These are phyloP conservation scores for Colletotrichum sp. DNA, from an alignment of 2,329 filamentous ascomycete species.

Conservation along the genomic window DNA sequence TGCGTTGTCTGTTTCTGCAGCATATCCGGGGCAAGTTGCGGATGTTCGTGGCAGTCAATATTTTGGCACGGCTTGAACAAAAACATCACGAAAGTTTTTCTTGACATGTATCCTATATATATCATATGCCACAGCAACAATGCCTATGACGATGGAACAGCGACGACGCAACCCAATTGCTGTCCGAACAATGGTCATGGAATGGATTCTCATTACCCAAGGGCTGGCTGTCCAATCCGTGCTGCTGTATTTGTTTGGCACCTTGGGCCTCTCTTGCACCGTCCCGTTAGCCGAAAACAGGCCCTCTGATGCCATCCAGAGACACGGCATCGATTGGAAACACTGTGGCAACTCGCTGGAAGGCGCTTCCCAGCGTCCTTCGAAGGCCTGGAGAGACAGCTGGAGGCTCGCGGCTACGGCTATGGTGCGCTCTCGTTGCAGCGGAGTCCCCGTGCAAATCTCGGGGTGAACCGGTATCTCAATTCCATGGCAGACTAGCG, in stretches of 20 bases:
- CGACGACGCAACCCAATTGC: not conserved
- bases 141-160: not conserved
- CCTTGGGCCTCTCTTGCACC: not conserved
- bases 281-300: not conserved
- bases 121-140: not conserved
- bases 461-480: constrained; percentile 25
- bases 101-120: not conserved
- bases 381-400: not conserved
- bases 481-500: constrained; percentile 22
- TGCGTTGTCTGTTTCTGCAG: not conserved
- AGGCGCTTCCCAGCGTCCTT: not conserved
- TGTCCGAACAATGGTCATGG: not conserved
- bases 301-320: not conserved
- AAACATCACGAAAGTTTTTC: not conserved
- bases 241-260: not conserved
- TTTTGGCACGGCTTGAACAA: not conserved
- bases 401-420: not conserved
- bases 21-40: not conserved
- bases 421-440: not conserved
- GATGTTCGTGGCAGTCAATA: not conserved
- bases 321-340: not conserved
- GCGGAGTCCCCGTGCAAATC: constrained; percentile 23
- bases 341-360: not conserved
- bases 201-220: constrained; percentile 11
- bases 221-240: not conserved